These are phyloP conservation scores for Aspergillus sp. DNA, from an alignment of 2,329 filamentous ascomycete genomes.

Conservation along the genomic window DNA sequence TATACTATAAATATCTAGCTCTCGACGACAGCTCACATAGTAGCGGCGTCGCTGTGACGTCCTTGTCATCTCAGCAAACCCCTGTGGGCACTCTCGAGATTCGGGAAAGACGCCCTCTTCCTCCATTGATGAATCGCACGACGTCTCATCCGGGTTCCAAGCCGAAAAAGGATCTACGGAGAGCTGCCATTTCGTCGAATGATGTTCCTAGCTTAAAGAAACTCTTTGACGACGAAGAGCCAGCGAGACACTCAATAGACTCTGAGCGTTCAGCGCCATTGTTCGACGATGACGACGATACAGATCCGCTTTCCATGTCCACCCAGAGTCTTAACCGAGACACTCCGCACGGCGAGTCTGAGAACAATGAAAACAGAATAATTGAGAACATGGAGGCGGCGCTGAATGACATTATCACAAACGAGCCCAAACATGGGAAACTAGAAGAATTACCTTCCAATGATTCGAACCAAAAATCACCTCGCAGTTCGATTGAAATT, in stretches of 20 bases:
- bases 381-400: slow-evolving; percentile 93
- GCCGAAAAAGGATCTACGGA: slow-evolving; percentile 54
- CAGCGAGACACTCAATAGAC: slow-evolving; percentile 69
- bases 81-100: slow-evolving; percentile 24
- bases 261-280: slow-evolving; percentile 59
- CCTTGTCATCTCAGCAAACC: slow-evolving; percentile 19
- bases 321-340: slow-evolving; percentile 78
- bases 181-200: slow-evolving; percentile 61
- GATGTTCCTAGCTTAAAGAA: slow-evolving; percentile 55
- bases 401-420: slow-evolving; percentile 87
- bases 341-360: slow-evolving; percentile 52
- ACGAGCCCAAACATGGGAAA: slow-evolving; percentile 56
- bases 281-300: slow-evolving; percentile 77
- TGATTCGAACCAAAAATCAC: slow-evolving; percentile 56
- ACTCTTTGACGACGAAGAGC: slow-evolving; percentile 44
- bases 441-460: slow-evolving; percentile 47
- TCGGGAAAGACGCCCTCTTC: slow-evolving; percentile 41
- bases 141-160: slow-evolving; percentile 48
- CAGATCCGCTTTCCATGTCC: slow-evolving; percentile 73
- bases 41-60: slow-evolving; percentile 14
- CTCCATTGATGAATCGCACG: slow-evolving; percentile 48
- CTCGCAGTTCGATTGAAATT: slow-evolving; percentile 62
- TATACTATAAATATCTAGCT: slow-evolving; percentile 94
- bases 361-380: slow-evolving; percentile 68
- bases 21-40: slow-evolving; percentile 65